Conservation (phyloP, 1,139 yeast genomes). For the Lodderomyces beijingensis region DNA sequence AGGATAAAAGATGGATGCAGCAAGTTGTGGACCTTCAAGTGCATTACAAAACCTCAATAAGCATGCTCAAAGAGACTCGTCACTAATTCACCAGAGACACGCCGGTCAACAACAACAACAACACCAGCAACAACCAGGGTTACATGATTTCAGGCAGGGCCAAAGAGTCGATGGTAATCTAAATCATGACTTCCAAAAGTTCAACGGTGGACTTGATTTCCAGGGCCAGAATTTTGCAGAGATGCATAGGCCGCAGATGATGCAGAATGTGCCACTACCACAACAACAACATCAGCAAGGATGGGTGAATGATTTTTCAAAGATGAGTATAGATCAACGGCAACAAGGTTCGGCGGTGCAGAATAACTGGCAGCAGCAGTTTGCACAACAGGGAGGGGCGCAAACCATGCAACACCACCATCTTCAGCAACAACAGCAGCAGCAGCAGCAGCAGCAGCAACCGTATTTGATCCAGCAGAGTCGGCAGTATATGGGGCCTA, state of each 20-base stretch:
- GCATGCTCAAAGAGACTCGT: conserved; percentile 30
- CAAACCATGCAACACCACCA: conserved; percentile 2
- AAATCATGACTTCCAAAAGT: conserved; percentile 34
- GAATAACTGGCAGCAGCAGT: conserved; percentile 28
- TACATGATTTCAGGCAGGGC: conserved; percentile 12
- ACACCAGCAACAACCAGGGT: conserved; percentile 6
- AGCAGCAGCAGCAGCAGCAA: conserved; percentile 8
- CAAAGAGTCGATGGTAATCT: conserved; percentile 23
- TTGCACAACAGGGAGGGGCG: conserved; percentile 15
- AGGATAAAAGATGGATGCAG: conserved; percentile 30
- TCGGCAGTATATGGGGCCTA: neutral
- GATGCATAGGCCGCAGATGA: conserved; percentile 10
- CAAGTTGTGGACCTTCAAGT: conserved; percentile 36
- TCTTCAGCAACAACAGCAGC: conserved; percentile 10
- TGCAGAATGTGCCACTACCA: conserved; percentile 13
- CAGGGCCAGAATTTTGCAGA: conserved; percentile 20
- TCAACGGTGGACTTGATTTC: conserved; percentile 19
- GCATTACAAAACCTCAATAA: conserved; percentile 31
- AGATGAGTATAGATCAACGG: conserved; percentile 17
- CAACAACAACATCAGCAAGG: conserved; percentile 12
- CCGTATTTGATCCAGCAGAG: conserved; percentile 6
- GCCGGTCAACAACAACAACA: conserved; percentile 11
- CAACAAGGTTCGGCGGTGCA: conserved; percentile 10
- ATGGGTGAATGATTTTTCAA: conserved; percentile 36
- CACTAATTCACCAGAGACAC: conserved; percentile 26